These are phyloP conservation scores for Pholiota microspora DNA, from an alignment of 768 basidiomycete species.

Conservation along the genomic window DNA sequence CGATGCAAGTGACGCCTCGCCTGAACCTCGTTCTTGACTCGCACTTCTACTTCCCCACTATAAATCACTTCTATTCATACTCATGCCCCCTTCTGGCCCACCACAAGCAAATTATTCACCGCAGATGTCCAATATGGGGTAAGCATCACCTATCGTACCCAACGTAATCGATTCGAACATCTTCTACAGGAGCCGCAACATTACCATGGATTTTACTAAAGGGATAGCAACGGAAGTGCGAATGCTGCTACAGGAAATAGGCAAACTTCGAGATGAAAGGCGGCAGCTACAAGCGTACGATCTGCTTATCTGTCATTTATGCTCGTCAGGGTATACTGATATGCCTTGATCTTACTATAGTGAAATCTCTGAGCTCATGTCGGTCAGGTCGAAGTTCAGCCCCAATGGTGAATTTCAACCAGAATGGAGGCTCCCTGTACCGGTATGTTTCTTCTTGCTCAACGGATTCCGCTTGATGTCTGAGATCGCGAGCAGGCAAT, in stretches of 20 bases:
- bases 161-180: conserved; percentile 9
- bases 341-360: conserved; percentile 32
- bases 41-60: too few relatives aligned
- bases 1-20: conserved; percentile 2
- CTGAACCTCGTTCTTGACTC: too few relatives aligned
- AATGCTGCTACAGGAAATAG: conserved; percentile 75
- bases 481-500: conserved; percentile 26
- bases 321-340: not conserved
- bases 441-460: conserved; percentile 11
- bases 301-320: conserved; percentile 7
- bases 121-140: conserved; percentile 18
- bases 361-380: conserved; percentile 84
- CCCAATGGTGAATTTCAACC: conserved; percentile 76
- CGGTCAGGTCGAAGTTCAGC: conserved; percentile 78
- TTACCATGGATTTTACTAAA: conserved; percentile 81
- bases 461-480: not conserved
- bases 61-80: conserved; percentile 6
- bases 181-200: conserved; percentile 22
- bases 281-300: conserved; percentile 75
- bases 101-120: conserved; percentile 25
- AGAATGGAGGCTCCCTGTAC: conserved; percentile 67
- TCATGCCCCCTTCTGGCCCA: conserved; percentile 25
- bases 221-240: conserved; percentile 79
- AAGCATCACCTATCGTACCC: not conserved
- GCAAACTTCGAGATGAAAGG: conserved; percentile 75